Base-by-base conservation (phyloP, 129 eudicot genomes). In the Artemisia argyi region DNA sequence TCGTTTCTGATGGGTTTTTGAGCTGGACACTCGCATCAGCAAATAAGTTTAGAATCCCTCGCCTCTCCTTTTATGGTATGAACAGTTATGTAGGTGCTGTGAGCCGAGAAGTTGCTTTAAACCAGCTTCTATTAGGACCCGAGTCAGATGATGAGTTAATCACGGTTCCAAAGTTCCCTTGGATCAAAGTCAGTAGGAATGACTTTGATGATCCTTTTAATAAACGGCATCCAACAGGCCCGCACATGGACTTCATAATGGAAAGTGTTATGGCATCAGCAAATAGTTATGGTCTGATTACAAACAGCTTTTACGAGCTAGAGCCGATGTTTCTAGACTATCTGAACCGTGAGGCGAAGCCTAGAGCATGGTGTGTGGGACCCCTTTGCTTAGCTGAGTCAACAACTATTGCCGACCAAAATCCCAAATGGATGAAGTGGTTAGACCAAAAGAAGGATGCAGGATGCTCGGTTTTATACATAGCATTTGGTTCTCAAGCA, bases 1-100 rank as follows among this genome's bases (percentile, higher is more conserved):
- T 87, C 42, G 30, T 93, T 3, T 79, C 88, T 0, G 98, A 93
- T 54, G 81, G 87, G 18, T 93, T 92, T 58, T 76, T 92, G 1
- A 49, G 68, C 20, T 92, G 98, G 98, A 92, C 98, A 0, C 72
- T 81, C 0, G 77, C 80, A 9, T 82, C 98, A 0, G 92, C 95
- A 0, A 61, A 72, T 15, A 76, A 69, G 46, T 84, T 87, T 22
- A 65, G 77, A n/a, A 87, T 93, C 71, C 96, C 98, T 2, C 77
- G 96, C 0, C 58, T 93, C 1, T 75, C 65, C 2, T 82, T 57
- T 65, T 71, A 62, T 47, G 98, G 98, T 14, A 85, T 87, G 84
- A 84, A 55, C 74, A 47, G 1, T 59, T 87, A 80, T 11, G 65
- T 60, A 17, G 3, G 1, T 9, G 71, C 81, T 0, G 22, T 87